phyloP scores from a whole-genome alignment of 2,329 filamentous ascomycete species.

The Cytospora schulzeri region DNA sequence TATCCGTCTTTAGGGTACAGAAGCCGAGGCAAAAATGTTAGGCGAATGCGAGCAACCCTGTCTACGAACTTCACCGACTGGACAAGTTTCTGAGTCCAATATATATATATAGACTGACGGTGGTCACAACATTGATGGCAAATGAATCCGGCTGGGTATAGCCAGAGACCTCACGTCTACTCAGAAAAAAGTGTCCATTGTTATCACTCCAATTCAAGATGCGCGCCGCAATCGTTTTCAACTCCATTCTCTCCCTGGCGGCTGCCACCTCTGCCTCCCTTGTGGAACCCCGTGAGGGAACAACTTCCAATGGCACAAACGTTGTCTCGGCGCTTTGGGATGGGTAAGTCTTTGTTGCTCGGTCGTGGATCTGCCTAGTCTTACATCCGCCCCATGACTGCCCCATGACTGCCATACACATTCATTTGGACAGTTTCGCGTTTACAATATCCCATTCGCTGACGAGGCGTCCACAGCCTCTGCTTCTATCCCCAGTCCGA shows the following conservation, averaged over 20 bases:
- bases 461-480: not conserved
- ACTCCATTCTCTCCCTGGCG: constrained; percentile 15
- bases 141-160: not conserved
- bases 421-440: no score
- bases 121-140: not conserved
- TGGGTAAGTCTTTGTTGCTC: constrained; percentile 23
- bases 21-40: not conserved
- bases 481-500: constrained; percentile 31
- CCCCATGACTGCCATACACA: no score
- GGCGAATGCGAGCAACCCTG: not conserved
- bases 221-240: constrained; percentile 10
- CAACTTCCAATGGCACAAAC: constrained; percentile 21
- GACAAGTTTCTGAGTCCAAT: not conserved
- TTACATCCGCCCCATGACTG: no score
- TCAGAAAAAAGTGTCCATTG: not conserved
- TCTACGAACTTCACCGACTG: no score
- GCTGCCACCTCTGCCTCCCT: constrained; percentile 11
- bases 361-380: no score
- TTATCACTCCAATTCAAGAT: constrained; percentile 2
- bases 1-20: not conserved
- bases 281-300: constrained; percentile 10
- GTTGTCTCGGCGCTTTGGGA: constrained; percentile 23
- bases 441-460: not conserved
- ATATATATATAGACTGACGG: not conserved
- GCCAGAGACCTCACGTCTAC: not conserved